Evolutionary conservation across 2,329 filamentous ascomycete genomes (phyloP), one percentile per base, ranked within the genome.

Genomic region (Hypoxylon rubiginosum): DNA sequence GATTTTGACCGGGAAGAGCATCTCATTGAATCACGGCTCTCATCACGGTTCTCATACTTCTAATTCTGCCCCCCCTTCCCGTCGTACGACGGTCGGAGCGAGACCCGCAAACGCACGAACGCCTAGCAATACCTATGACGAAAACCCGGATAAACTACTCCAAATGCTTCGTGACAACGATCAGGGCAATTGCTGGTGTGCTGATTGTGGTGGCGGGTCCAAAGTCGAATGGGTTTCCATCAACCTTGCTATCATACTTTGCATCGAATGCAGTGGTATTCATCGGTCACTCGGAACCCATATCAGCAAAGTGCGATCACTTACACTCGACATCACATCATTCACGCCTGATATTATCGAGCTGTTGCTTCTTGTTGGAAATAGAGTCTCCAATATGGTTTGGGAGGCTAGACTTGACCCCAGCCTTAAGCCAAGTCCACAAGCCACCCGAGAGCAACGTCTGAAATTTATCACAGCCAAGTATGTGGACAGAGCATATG

Each of bases 181-280:
- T 75, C 92, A 97, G 74, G 94, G 93, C 43, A 99, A 99, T 79
- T 91, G 89, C 71, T 92, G 91, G 87, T 99, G 96, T 77, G 96
- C 96, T 15, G 96, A 99, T 78, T 99, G 96, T 76, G 92, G 93
- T 10, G 97, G 94, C 7, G 91, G 92, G 34, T 88, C 90, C 75
- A 98, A 97, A 82, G 94, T 97, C 21, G 96, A 99, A 79, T 99
- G 96, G 96, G 96, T 98, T 28, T 98, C 96, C 0, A 97, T 99
- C 80, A 99, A 99, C 74, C 85, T 99, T 4, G 96, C 93, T 49
- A 97, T 99, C 64, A 91, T 99, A 58, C 86, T 99, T 19, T 99
- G 96, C 81, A 97, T 97, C 77, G 95, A 99, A 79, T 99, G 96
- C 81, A 97, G 94, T 77, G 96, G 96, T 68, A 97, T 99, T 67